A percentile compares a stretch with the other conserved stretches of the same genome.
Conservation (phyloP, 2,329 filamentous ascomycete species). For the Teratosphaeriaceae sp. region DNA sequence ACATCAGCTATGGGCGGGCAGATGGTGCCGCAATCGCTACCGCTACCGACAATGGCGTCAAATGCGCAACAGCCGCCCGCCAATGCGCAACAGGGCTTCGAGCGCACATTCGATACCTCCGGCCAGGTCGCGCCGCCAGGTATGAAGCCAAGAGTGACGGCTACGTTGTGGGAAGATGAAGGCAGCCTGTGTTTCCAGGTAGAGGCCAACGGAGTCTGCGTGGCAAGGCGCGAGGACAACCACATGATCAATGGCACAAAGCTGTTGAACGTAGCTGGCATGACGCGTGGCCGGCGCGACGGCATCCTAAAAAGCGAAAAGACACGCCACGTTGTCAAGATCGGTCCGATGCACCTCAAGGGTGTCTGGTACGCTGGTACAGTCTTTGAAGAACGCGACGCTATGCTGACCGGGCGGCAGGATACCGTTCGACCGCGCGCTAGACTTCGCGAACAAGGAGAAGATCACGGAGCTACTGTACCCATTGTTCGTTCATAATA, state of each 20-base stretch:
- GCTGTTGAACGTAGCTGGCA: conserved; percentile 90
- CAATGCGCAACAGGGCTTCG: conserved; percentile 14
- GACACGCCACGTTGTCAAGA: conserved; percentile 93
- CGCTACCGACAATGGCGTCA: conserved; percentile 36
- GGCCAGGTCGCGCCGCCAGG: conserved; percentile 87
- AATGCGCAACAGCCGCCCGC: conserved; percentile 16
- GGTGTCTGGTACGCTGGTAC: conserved; percentile 72
- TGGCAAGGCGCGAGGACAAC: conserved; percentile 91
- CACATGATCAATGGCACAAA: conserved; percentile 99
- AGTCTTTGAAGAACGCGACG: neutral
- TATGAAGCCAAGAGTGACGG: conserved; percentile 94
- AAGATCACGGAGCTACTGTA: conserved; percentile 96
- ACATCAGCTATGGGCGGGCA: conserved; percentile 62
- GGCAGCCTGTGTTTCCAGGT: conserved; percentile 97
- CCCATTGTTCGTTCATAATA: conserved; percentile 95
- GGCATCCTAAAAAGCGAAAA: conserved; percentile 98
- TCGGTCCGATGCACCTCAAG: conserved; percentile 98
- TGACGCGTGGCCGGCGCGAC: conserved; percentile 92
- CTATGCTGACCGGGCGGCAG: conserved; percentile 41
- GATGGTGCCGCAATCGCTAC: conserved; percentile 64
- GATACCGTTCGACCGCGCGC: conserved; percentile 96
- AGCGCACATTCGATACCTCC: conserved; percentile 66
- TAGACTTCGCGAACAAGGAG: conserved; percentile 99
- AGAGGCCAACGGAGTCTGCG: conserved; percentile 91
- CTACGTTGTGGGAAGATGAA: conserved; percentile 97